Conservation (phyloP, 2,329 filamentous ascomycete genomes). For the Scortechinia acanthostroma region DNA sequence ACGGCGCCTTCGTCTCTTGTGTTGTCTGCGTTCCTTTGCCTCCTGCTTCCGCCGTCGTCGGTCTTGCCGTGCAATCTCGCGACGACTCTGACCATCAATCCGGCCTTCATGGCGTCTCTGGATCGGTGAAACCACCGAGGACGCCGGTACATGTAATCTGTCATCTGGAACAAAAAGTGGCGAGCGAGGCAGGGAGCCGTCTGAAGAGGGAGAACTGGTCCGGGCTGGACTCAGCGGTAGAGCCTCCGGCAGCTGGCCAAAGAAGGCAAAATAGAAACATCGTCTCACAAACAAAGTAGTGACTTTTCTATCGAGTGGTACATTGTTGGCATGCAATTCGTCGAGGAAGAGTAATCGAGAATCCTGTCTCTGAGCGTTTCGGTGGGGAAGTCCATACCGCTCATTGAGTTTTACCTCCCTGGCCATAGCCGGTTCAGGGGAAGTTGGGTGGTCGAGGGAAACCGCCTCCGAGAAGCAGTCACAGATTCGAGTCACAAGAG, state of each 20-base stretch:
- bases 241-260: not conserved
- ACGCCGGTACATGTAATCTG: not conserved
- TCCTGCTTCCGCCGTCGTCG: not conserved
- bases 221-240: not conserved
- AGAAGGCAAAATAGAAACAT: conserved; percentile 6
- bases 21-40: not conserved
- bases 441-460: conserved; percentile 2
- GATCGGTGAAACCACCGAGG: not conserved
- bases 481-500: conserved; percentile 3
- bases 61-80: not conserved
- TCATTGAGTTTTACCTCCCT: conserved; percentile 1
- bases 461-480: not conserved
- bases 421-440: not conserved
- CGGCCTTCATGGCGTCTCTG: not conserved
- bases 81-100: not conserved
- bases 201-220: not conserved
- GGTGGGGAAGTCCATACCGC: conserved; percentile 4
- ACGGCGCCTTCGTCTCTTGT: not conserved
- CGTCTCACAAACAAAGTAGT: conserved; percentile 6
- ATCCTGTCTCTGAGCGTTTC: conserved; percentile 5
- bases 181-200: not conserved
- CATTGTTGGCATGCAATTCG: not conserved
- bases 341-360: not conserved
- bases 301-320: conserved; percentile 3
- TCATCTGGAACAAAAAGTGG: conserved; percentile 1